Conservation (phyloP, 306 rosid species). For the Vigna trinervia region DNA sequence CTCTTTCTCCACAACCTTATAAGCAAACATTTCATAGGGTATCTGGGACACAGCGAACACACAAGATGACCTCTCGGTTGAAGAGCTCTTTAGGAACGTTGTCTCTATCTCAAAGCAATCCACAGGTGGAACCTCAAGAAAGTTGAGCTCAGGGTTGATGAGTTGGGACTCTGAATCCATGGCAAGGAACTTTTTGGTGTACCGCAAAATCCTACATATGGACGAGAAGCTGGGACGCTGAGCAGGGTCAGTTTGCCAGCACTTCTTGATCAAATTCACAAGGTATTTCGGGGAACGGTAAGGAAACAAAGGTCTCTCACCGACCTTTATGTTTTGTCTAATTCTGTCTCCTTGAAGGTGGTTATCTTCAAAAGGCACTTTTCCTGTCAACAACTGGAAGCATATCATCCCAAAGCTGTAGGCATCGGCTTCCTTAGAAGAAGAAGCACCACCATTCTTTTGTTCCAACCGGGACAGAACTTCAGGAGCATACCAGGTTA, state of each 20-base stretch:
- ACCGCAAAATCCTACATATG: conserved; percentile 78
- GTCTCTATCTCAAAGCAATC: conserved; percentile 81
- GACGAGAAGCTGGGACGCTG: conserved; percentile 88
- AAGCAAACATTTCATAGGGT: conserved; percentile 89
- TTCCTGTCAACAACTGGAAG: conserved; percentile 87
- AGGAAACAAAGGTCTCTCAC: conserved; percentile 97
- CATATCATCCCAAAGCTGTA: conserved; percentile 93
- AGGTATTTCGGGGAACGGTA: conserved; percentile 78
- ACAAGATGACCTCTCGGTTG: conserved; percentile 41
- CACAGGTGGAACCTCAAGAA: conserved; percentile 58
- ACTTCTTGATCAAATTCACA: conserved; percentile 75
- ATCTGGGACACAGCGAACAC: conserved; percentile 52
- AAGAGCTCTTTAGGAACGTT: conserved; percentile 57
- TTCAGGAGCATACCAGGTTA: conserved; percentile 90
- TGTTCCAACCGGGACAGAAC: conserved; percentile 71
- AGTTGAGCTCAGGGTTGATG: conserved; percentile 60
- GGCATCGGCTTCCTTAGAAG: conserved; percentile 79
- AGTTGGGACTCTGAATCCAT: conserved; percentile 58
- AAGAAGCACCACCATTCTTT: conserved; percentile 27
- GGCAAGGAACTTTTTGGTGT: conserved; percentile 76
- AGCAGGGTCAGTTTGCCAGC: conserved; percentile 84
- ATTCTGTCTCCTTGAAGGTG: conserved; percentile 83
- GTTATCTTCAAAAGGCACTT: conserved; percentile 81
- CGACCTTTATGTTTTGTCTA: conserved; percentile 69
- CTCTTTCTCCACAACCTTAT: conserved; percentile 69